phyloP scores from a whole-genome alignment of 768 basidiomycete genomes.

The Mycena rosella region DNA sequence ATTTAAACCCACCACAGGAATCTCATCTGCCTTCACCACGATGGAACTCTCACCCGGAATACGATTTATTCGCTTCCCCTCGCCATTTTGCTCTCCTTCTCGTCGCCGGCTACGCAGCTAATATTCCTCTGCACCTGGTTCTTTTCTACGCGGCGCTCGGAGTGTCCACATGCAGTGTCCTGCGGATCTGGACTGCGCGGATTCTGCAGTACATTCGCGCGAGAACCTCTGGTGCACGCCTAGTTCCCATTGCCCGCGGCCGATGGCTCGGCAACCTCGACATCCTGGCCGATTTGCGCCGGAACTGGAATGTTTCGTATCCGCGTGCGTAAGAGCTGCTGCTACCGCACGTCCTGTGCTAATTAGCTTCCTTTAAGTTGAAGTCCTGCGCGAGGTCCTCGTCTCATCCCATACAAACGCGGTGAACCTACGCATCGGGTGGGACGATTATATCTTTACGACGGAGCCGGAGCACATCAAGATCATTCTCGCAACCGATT shows the following conservation, averaged over 20 bases:
- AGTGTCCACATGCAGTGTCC: neutral
- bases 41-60: conserved; percentile 11
- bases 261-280: conserved; percentile 23
- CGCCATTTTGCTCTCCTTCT: neutral
- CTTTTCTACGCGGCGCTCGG: neutral
- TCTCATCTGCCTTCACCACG: too few relatives aligned
- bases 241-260: conserved; percentile 5
- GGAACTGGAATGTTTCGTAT: conserved; percentile 14
- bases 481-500: conserved; percentile 61
- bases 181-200: neutral
- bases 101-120: neutral
- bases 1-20: too few relatives aligned
- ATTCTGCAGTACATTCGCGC: neutral
- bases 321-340: neutral
- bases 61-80: neutral
- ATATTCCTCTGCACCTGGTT: neutral
- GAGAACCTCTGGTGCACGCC: neutral
- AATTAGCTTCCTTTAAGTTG: neutral
- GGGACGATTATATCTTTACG: conserved; percentile 51
- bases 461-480: conserved; percentile 63
- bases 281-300: conserved; percentile 7
- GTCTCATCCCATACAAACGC: neutral
- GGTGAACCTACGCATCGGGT: conserved; percentile 21
- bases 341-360: neutral
- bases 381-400: conserved; percentile 3